phyloP scores from a whole-genome alignment of 2,329 filamentous ascomycete genomes.

The Cordyceps militaris region DNA sequence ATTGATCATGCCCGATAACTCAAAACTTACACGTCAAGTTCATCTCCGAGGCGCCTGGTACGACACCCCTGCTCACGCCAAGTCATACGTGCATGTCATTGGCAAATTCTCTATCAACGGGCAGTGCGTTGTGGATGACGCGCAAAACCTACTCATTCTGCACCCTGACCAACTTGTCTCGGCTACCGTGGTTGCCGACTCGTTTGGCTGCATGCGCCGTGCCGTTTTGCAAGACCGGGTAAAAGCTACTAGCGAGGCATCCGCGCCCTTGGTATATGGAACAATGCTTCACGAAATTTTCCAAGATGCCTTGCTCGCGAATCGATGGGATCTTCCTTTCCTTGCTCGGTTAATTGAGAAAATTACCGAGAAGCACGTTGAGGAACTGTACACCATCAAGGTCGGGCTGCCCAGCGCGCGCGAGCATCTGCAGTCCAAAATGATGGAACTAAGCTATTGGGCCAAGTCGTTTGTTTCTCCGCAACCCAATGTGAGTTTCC shows the following conservation, averaged over 20 bases:
- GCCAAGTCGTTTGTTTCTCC: slow-evolving; percentile 71
- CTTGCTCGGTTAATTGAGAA: slow-evolving; percentile 59
- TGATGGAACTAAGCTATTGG: slow-evolving; percentile 76
- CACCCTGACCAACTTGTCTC: slow-evolving; percentile 95
- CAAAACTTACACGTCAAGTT: slow-evolving; percentile 58
- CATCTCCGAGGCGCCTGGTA: slow-evolving; percentile 80
- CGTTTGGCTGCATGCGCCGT: slow-evolving; percentile 82
- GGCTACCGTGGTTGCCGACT: slow-evolving; percentile 92
- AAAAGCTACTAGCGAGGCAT: slow-evolving; percentile 78
- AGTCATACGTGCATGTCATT: slow-evolving; percentile 79
- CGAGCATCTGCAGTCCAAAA: slow-evolving; percentile 75
- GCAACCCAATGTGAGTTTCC: slow-evolving; percentile 53
- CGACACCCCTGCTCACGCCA: slow-evolving; percentile 66
- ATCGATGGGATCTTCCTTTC: slow-evolving; percentile 69
- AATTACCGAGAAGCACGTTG: slow-evolving; percentile 69
- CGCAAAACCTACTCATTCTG: slow-evolving; percentile 76
- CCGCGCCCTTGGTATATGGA: slow-evolving; percentile 79
- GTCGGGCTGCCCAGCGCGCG: slow-evolving; percentile 65
- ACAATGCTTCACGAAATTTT: slow-evolving; percentile 94
- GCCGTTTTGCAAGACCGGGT: slow-evolving; percentile 92
- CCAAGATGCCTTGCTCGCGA: slow-evolving; percentile 77
- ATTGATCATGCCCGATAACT: slow-evolving; percentile 71
- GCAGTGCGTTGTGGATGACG: slow-evolving; percentile 76
- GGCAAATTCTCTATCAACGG: slow-evolving; percentile 64
- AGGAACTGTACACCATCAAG: slow-evolving; percentile 84